A percentile compares a stretch with the other conserved stretches of the same genome.
phyloP scores from a whole-genome alignment of 805 yeast species.

The Lipomyces orientalis region DNA sequence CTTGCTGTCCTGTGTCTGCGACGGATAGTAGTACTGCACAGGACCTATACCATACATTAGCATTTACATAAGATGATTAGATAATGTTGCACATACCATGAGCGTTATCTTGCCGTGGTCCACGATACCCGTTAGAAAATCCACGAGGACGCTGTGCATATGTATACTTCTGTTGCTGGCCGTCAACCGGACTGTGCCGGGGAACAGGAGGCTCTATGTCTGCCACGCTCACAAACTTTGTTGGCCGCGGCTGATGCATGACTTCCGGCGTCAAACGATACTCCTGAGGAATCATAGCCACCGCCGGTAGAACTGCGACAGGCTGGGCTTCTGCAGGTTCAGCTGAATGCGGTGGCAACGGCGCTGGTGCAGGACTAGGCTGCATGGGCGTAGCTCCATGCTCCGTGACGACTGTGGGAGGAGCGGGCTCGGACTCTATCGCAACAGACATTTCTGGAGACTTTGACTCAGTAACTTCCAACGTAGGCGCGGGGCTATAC shows the following conservation, averaged over 20 bases:
- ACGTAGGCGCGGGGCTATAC: slow-evolving; percentile 2
- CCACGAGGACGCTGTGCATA: slow-evolving; percentile 19
- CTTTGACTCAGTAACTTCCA: not conserved
- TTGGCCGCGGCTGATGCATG: slow-evolving; percentile 37
- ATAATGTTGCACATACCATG: slow-evolving; percentile 11
- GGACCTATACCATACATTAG: not conserved
- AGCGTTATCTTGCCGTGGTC: slow-evolving; percentile 11
- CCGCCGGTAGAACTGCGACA: not conserved
- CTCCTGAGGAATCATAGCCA: slow-evolving; percentile 15
- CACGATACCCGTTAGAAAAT: slow-evolving; percentile 19
- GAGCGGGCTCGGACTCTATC: not conserved
- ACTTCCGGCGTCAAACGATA: slow-evolving; percentile 30
- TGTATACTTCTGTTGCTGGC: slow-evolving; percentile 9
- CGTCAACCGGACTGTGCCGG: slow-evolving; percentile 19
- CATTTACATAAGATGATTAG: not conserved
- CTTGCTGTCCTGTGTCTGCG: slow-evolving; percentile 12
- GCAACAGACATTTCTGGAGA: not conserved
- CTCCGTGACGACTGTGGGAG: not conserved
- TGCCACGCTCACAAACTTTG: slow-evolving; percentile 31
- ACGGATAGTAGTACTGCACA: slow-evolving; percentile 15
- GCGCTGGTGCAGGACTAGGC: slow-evolving; percentile 5
- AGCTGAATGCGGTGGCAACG: not conserved
- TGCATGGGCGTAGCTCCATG: not conserved
- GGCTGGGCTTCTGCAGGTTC: not conserved
- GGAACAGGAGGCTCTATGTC: slow-evolving; percentile 29